These are phyloP conservation scores for Citrus trifoliata DNA, from an alignment of 345 rosid genomes.

Conservation along the genomic window DNA sequence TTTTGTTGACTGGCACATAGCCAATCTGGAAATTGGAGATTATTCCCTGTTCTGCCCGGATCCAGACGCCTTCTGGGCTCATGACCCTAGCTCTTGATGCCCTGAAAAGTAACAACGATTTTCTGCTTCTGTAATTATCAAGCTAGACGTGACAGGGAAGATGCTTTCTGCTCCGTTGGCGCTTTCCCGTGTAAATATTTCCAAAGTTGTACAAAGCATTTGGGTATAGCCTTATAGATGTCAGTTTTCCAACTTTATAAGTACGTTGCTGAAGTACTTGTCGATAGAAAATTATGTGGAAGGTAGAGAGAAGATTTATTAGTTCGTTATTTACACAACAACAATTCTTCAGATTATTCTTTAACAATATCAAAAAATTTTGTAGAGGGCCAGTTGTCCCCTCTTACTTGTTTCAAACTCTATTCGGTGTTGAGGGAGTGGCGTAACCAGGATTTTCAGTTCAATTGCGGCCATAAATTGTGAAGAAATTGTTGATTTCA, in stretches of 20 bases:
- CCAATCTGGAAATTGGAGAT: constrained; percentile 85
- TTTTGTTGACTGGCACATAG: constrained; percentile 85
- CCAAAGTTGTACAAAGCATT: constrained; percentile 23
- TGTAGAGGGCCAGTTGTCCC: not conserved
- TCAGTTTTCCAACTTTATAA: constrained; percentile 16
- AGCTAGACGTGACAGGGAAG: not conserved
- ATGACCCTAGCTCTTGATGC: constrained; percentile 58
- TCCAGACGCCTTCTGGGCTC: constrained; percentile 91
- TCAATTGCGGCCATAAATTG: no score
- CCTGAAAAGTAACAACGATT: not conserved
- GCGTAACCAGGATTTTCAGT: no score
- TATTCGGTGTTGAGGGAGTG: not conserved
- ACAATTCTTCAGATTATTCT: not conserved
- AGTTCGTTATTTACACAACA: not conserved
- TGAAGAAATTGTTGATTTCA: no score
- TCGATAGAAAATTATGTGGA: not conserved
- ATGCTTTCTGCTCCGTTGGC: not conserved
- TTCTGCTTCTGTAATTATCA: not conserved
- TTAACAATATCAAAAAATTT: not conserved
- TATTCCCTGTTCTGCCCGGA: constrained; percentile 77
- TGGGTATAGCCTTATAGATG: constrained; percentile 7
- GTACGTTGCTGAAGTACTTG: not conserved
- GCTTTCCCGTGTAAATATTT: constrained; percentile 20
- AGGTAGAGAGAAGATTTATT: not conserved
- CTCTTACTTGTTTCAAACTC: not conserved